Percentiles rank a stretch among this genome's conserved stretches.
These are phyloP conservation scores for Caloboletus firmus DNA, from an alignment of 1,284 basidiomycete genomes.

Conservation along the genomic window DNA sequence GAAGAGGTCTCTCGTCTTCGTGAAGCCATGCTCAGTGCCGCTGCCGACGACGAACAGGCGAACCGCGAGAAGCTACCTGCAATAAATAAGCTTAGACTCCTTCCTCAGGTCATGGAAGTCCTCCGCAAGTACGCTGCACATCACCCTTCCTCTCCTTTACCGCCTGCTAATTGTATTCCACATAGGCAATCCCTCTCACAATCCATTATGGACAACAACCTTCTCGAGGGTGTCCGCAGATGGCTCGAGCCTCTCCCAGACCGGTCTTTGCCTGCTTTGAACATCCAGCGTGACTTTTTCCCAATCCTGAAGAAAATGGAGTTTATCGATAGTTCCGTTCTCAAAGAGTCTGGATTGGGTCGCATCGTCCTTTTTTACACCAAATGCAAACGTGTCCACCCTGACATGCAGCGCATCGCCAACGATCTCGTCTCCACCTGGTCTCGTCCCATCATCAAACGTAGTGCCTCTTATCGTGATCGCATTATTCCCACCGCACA, in stretches of 20 bases:
- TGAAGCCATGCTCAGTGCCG: slow-evolving; percentile 85
- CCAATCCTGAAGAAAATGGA: slow-evolving; percentile 84
- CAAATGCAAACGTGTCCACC: slow-evolving; percentile 86
- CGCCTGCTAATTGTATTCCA: not conserved
- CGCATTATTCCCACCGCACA: slow-evolving; percentile 59
- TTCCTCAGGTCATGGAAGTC: slow-evolving; percentile 89
- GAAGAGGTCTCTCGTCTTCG: slow-evolving; percentile 86
- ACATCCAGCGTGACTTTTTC: slow-evolving; percentile 94
- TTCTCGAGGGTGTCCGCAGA: slow-evolving; percentile 85
- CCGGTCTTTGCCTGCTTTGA: slow-evolving; percentile 89
- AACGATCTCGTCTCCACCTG: slow-evolving; percentile 84
- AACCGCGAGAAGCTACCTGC: slow-evolving; percentile 87
- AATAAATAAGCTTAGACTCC: slow-evolving; percentile 79
- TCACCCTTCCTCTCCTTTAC: not conserved
- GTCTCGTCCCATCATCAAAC: slow-evolving; percentile 95
- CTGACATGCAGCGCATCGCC: slow-evolving; percentile 79
- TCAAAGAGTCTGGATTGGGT: slow-evolving; percentile 93
- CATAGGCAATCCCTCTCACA: slow-evolving; percentile 82
- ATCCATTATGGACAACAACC: slow-evolving; percentile 93
- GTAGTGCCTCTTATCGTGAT: slow-evolving; percentile 83
- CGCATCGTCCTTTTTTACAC: slow-evolving; percentile 95
- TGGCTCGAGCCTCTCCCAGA: slow-evolving; percentile 97
- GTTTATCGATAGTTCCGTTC: slow-evolving; percentile 86
- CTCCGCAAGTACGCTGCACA: slow-evolving; percentile 78
- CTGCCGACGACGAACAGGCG: slow-evolving; percentile 80